A percentile compares a stretch with the other conserved stretches of the same genome.
Conservation (phyloP, 805 yeast genomes). For the Phaffomyces thermotolerans region DNA sequence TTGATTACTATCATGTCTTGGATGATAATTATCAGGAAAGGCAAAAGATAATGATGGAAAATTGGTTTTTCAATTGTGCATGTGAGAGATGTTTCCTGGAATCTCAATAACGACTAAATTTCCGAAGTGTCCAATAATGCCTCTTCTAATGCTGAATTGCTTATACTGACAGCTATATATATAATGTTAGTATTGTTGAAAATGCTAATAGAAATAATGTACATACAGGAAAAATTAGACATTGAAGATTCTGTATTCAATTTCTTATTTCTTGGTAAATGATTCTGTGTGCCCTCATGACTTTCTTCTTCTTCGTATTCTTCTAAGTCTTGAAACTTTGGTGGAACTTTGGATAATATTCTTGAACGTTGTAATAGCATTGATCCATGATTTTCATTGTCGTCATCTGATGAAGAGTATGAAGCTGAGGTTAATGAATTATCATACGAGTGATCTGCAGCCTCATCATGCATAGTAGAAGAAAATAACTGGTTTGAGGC, state of each 20-base stretch:
- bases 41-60: constrained; percentile 34
- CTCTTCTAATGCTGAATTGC: constrained; percentile 36
- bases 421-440: neutral
- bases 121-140: constrained; percentile 31
- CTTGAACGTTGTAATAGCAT: constrained; percentile 20
- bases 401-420: neutral
- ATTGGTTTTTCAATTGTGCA: constrained; percentile 55
- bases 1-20: constrained; percentile 50
- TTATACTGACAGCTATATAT: constrained; percentile 25
- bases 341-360: constrained; percentile 17
- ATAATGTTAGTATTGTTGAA: neutral
- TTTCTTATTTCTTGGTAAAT: neutral
- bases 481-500: neutral
- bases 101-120: constrained; percentile 14
- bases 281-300: neutral
- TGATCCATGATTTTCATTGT: constrained; percentile 9
- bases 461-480: neutral
- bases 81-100: constrained; percentile 38
- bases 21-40: constrained; percentile 36
- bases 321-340: constrained; percentile 12
- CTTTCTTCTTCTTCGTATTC: constrained; percentile 17
- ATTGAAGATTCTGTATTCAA: constrained; percentile 16
- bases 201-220: neutral
- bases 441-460: neutral
- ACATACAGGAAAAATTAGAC: constrained; percentile 29